Evolutionary conservation across 805 yeast genomes (phyloP).

Genomic region (Starmerella riodocensis): DNA sequence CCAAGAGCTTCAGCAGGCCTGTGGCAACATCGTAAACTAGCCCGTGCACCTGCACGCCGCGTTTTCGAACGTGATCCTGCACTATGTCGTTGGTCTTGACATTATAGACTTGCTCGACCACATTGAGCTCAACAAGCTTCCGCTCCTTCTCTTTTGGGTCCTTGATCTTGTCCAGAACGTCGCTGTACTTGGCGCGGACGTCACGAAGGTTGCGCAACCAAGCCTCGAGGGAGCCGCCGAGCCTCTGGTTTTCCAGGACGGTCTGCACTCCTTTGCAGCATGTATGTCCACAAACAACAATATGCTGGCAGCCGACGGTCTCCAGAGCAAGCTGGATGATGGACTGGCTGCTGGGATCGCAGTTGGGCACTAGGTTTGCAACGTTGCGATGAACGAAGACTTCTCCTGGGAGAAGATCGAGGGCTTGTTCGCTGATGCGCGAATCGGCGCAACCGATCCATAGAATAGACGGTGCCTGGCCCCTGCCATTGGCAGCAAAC

Average conservation of each 20-base stretch:
- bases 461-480: slow-evolving; percentile 83
- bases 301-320: slow-evolving; percentile 63
- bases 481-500: slow-evolving; percentile 54
- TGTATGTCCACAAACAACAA: slow-evolving; percentile 84
- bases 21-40: slow-evolving; percentile 70
- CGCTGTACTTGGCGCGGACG: slow-evolving; percentile 47
- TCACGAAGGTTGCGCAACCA: slow-evolving; percentile 59
- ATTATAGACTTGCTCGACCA: slow-evolving; percentile 55
- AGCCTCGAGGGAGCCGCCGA: slow-evolving; percentile 57
- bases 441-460: slow-evolving; percentile 95
- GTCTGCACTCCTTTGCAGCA: slow-evolving; percentile 93
- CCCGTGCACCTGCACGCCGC: slow-evolving; percentile 67
- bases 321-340: slow-evolving; percentile 82
- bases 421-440: slow-evolving; percentile 66
- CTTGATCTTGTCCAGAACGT: slow-evolving; percentile 38
- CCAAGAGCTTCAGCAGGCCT: slow-evolving; percentile 44
- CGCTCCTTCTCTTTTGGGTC: slow-evolving; percentile 40
- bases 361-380: slow-evolving; percentile 58
- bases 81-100: slow-evolving; percentile 53
- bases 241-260: slow-evolving; percentile 47
- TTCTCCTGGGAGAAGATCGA: slow-evolving; percentile 79
- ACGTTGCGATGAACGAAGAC: slow-evolving; percentile 79
- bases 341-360: slow-evolving; percentile 61
- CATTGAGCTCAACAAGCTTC: slow-evolving; percentile 62
- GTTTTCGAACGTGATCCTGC: slow-evolving; percentile 45